Evolutionary conservation across 768 basidiomycete genomes (phyloP), one percentile per base, ranked within the genome.

Genomic region (Favolaschia claudopus): DNA sequence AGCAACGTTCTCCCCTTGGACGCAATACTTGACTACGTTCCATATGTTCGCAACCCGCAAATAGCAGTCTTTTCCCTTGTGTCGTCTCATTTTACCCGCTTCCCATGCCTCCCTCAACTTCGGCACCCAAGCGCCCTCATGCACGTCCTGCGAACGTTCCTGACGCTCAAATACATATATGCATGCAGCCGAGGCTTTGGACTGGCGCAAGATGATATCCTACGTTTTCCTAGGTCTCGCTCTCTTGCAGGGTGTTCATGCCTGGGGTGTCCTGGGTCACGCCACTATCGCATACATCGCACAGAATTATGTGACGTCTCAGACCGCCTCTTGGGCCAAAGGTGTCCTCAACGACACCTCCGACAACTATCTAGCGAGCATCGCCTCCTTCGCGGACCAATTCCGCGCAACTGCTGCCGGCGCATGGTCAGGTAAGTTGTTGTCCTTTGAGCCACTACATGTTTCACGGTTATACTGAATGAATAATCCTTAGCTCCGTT

Each of bases 281-380:
- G 62, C 70, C n/a, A 65, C 69, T 2, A 56, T 70, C 27, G 69
- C 68, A 19, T 66, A 61, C 39, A 31, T 65, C 25, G 69, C 67
- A 10, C 48, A 60, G 45, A 50, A 50, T 47, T 62, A 45, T 27
- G 20, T 60, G 24, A 63, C 38, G 13, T 15, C 28, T 15, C 22
- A 74, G 71, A 73, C 74, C 53, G 64, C 76, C 15, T 61, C 68
- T 7, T 66, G 75, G 19, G 62, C 62, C 4, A 8, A 58, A 44
- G 62, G 57, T 15, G 42, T 63, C 17, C 62, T 63, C 40, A 28
- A n/a, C 57, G 57, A 58, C 42, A 51, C 62, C 39, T 63, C 62
- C 37, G 36, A 24, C 15, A 45, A 39, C 14, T 63, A 63, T 31
- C 67, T 75, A 4, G 71, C 73, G 14, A 71, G 66, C 15, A 68